Evolutionary conservation across 352 stramenopile species (phyloP).

Genomic region (Phytophthora citrophthora): DNA sequence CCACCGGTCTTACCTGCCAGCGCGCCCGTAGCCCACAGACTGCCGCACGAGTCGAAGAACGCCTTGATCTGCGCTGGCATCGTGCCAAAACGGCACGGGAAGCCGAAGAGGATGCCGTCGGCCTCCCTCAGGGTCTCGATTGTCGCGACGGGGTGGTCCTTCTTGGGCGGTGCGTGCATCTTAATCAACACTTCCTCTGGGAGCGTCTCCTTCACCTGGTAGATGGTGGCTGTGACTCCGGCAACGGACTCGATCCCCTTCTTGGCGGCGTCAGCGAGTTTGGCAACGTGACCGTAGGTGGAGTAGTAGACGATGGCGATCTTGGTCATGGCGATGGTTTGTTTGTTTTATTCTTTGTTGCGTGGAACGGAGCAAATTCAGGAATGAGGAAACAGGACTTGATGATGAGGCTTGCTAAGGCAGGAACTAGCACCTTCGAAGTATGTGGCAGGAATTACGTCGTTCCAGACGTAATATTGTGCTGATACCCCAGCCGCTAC

Average conservation of each 20-base stretch:
- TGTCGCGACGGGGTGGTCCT: background rate
- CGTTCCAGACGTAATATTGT: too few species aligned
- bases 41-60: background rate
- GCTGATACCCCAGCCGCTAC: too few species aligned
- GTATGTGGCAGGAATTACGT: background rate
- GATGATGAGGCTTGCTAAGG: background rate
- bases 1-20: background rate
- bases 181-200: background rate
- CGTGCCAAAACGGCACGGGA: background rate
- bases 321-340: slow-evolving; percentile 1
- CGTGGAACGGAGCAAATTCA: background rate
- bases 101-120: slow-evolving; percentile 5
- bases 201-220: background rate
- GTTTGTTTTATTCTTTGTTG: background rate
- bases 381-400: background rate
- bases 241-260: background rate
- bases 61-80: slow-evolving; percentile 1
- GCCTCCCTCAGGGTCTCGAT: background rate
- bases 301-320: background rate
- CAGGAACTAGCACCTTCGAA: background rate
- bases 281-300: background rate
- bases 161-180: background rate
- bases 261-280: background rate
- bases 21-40: background rate
- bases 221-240: background rate